Evolutionary conservation across 345 rosid genomes (phyloP).

Genomic region (Passiflora organensis): DNA sequence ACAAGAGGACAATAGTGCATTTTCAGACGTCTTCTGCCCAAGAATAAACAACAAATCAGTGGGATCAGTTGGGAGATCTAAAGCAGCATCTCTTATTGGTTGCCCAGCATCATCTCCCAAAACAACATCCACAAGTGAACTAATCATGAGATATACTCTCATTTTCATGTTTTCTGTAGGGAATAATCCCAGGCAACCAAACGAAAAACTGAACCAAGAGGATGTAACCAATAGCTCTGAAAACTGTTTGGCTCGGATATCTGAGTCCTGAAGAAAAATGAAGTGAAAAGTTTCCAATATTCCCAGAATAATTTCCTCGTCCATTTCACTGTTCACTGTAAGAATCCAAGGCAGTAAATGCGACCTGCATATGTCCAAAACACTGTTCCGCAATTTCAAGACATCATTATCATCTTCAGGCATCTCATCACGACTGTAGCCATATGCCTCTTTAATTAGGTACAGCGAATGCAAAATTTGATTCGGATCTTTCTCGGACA

Average conservation of each 20-base stretch:
- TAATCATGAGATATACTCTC: constrained; percentile 63
- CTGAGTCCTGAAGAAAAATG: constrained; percentile 49
- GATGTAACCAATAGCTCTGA: constrained; percentile 54
- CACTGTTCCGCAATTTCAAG: constrained; percentile 37
- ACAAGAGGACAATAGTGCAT: constrained; percentile 51
- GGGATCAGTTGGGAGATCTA: constrained; percentile 79
- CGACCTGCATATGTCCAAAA: constrained; percentile 48
- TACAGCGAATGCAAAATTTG: constrained; percentile 62
- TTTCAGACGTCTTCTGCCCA: constrained; percentile 59
- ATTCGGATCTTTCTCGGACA: constrained; percentile 42
- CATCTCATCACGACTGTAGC: constrained; percentile 31
- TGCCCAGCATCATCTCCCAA: constrained; percentile 50
- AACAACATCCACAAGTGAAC: constrained; percentile 74
- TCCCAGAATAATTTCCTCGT: constrained; percentile 67
- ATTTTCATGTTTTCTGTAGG: constrained; percentile 59
- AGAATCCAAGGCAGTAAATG: constrained; percentile 74
- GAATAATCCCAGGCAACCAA: constrained; percentile 69
- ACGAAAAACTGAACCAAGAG: constrained; percentile 85
- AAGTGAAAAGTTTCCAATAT: constrained; percentile 61
- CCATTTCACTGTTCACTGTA: constrained; percentile 38
- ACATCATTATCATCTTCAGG: constrained; percentile 23
- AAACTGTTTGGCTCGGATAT: constrained; percentile 38
- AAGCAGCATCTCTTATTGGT: constrained; percentile 54
- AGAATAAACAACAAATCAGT: constrained; percentile 76
- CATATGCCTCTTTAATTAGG: constrained; percentile 69